Evolutionary conservation across 164 flowering plant genomes (phyloP), one percentile per base, ranked within the genome.

Genomic region (Vitis rotundifolia): DNA sequence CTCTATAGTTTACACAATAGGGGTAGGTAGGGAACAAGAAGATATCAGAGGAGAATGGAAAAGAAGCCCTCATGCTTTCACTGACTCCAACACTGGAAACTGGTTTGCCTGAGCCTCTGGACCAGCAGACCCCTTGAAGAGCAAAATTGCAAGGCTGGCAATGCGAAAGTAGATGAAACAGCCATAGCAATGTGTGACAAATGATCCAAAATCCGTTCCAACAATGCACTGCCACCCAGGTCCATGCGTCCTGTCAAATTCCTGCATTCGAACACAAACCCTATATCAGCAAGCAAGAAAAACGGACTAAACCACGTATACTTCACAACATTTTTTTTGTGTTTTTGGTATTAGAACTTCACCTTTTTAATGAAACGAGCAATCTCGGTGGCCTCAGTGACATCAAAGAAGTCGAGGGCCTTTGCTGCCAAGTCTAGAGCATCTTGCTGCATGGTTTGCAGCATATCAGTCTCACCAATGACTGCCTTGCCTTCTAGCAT

Each of bases 131-230:
- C 92, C 97, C 73, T 71, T 82, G 74, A 93, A 93, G 71, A 91
- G 92, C 80, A 90, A 70, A 78, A 91, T 80, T 0, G 92, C 80
- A 48, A 93, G 91, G 73, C 89, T 91, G 14, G 91, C 95, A 11
- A 91, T 66, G 70, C 78, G 64, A 66, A 91, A 93, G 73, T 90
- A 70, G 73, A 93, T 93, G 84, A 93, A 93, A 62, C 90, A 86
- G 8, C 97, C 98, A 70, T 18, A 64, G 69, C 89, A 89, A 63
- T 91, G 97, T 1, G 95, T 93, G 66, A 91, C 95, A 76, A 88
- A 93, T n/a, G 98, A 93, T 29, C 94, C 94, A 71, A 93, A 93
- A 79, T 91, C 94, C 1, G 84, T 93, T 61, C 98, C 98, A 9
- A 79, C 85, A 0, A 79, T 76, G 72, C 83, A 82, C 50, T 82